Evolutionary conservation across 352 stramenopile species (phyloP).

Genomic region (Pythium volutum): DNA sequence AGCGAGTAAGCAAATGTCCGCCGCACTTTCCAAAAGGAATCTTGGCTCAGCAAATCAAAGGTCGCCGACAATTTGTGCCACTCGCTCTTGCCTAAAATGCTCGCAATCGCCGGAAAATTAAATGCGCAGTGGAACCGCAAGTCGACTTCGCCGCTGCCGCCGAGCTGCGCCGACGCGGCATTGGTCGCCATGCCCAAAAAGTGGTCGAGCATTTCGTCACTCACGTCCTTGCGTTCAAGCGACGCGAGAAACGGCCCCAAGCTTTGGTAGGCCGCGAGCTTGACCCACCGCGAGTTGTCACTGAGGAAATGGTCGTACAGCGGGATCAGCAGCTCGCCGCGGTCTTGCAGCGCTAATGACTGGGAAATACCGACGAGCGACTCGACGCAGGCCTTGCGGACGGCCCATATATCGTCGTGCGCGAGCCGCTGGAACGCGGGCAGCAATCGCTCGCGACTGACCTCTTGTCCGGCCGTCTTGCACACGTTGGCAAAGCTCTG

Average conservation of each 20-base stretch:
- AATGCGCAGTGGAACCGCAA: conserved; percentile 92
- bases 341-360: conserved; percentile 62
- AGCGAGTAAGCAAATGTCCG: conserved; percentile 92
- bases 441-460: conserved; percentile 85
- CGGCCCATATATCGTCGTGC: conserved; percentile 94
- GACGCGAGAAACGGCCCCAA: conserved; percentile 67
- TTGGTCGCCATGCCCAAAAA: conserved; percentile 85
- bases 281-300: conserved; percentile 92
- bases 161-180: conserved; percentile 46
- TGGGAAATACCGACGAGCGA: conserved; percentile 87
- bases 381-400: conserved; percentile 92
- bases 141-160: conserved; percentile 77
- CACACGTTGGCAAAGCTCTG: conserved; percentile 91
- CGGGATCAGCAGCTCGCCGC: conserved; percentile 81
- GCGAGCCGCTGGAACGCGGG: conserved; percentile 89
- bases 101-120: conserved; percentile 88
- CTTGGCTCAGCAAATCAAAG: conserved; percentile 77
- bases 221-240: conserved; percentile 86
- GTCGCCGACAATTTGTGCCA: conserved; percentile 78
- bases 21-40: conserved; percentile 88
- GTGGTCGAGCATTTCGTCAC: conserved; percentile 71
- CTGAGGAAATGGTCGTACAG: conserved; percentile 87
- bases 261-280: conserved; percentile 93
- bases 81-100: conserved; percentile 60
- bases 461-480: conserved; percentile 64